These are phyloP conservation scores for Mortierella sp. DNA, from an alignment of 371 early-diverging fungal genomes.

Conservation along the genomic window DNA sequence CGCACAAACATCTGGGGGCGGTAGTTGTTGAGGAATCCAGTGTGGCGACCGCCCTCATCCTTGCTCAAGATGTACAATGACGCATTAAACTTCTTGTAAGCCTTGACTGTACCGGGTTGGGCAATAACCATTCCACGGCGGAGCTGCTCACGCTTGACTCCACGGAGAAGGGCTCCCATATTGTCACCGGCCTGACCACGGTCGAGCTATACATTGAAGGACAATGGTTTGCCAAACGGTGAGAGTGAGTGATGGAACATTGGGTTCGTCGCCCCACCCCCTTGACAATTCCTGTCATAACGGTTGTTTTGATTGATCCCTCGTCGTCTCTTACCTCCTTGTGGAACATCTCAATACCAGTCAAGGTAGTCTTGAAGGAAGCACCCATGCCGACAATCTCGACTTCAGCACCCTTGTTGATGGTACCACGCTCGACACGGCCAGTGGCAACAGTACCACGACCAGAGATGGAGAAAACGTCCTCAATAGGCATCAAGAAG, in stretches of 20 bases:
- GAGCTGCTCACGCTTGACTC: constrained; percentile 96
- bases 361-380: constrained; percentile 89
- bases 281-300: too few relatives aligned
- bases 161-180: constrained; percentile 97
- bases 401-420: constrained; percentile 94
- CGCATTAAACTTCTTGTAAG: constrained; percentile 93
- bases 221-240: background rate
- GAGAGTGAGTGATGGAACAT: too few relatives aligned
- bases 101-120: constrained; percentile 90
- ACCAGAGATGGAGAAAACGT: constrained; percentile 98
- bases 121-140: constrained; percentile 95
- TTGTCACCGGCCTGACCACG: constrained; percentile 98
- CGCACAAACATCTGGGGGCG: constrained; percentile 96
- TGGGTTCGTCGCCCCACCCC: too few relatives aligned
- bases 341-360: constrained; percentile 99
- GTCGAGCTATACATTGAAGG: constrained; percentile 70
- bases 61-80: constrained; percentile 95
- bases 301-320: too few relatives aligned
- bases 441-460: constrained; percentile 99
- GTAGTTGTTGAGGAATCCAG: constrained; percentile 97
- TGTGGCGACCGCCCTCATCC: constrained; percentile 99
- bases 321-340: constrained; percentile 68
- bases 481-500: constrained; percentile 98
- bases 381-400: constrained; percentile 96
- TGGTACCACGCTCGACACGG: constrained; percentile 96